phyloP scores from a whole-genome alignment of 108 stramenopile species.

The Pseudonitzschia multistriata region DNA sequence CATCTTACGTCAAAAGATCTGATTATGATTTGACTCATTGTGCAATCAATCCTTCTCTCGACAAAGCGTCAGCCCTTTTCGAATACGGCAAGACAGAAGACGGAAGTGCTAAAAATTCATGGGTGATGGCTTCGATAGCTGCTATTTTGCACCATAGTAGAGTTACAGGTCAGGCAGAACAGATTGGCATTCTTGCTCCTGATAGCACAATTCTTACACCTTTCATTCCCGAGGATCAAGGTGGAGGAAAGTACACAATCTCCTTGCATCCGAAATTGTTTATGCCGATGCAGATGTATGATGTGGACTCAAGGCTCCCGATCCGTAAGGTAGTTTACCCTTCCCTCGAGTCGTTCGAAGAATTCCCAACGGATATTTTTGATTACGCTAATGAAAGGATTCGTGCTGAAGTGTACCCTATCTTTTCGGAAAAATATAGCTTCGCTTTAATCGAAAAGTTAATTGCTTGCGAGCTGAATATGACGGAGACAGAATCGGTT shows the following conservation, averaged over 20 bases:
- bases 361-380: neutral
- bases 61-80: neutral
- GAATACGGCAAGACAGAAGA: neutral
- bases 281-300: neutral
- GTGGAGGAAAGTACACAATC: neutral
- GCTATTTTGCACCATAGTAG: neutral
- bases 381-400: neutral
- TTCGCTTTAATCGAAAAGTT: constrained; percentile 1
- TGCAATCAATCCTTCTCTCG: neutral
- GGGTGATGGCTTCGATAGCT: neutral
- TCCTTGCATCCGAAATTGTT: neutral
- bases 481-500: constrained; percentile 3
- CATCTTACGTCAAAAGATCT: neutral
- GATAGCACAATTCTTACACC: neutral
- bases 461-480: constrained; percentile 1
- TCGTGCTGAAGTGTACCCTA: neutral
- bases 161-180: neutral
- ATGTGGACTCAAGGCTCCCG: constrained; percentile 10
- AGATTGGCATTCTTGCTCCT: neutral
- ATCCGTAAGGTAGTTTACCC: neutral
- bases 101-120: neutral
- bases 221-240: constrained; percentile 5
- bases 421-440: constrained; percentile 1
- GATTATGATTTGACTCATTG: neutral
- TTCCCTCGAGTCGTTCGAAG: neutral